Evolutionary conservation across 495 filamentous ascomycete genomes (phyloP).

Genomic region (Paragyromitra xinjiangensis): DNA sequence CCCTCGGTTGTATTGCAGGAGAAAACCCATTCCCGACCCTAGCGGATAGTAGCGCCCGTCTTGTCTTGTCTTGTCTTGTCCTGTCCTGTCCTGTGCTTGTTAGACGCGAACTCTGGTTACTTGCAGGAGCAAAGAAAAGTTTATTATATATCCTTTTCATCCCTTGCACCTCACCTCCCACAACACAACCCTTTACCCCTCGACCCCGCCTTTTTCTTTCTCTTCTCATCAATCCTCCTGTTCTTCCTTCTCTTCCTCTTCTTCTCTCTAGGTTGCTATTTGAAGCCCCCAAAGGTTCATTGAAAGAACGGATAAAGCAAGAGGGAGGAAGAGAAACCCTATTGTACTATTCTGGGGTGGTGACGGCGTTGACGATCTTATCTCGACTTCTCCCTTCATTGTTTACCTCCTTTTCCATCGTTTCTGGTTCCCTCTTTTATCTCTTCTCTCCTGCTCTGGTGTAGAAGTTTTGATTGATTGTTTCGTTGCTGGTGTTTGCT

Average conservation of each 20-base stretch:
- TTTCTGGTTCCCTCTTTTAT: constrained; percentile 13
- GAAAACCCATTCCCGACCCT: constrained; percentile 17
- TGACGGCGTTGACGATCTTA: constrained; percentile 13
- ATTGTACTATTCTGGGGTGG: neutral
- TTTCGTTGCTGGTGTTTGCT: constrained; percentile 11
- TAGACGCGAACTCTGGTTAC: constrained; percentile 33
- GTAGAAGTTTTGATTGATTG: constrained; percentile 19
- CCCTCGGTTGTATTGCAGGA: constrained; percentile 23
- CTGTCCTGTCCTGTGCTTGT: neutral
- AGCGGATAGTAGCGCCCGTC: constrained; percentile 46
- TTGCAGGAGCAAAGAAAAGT: constrained; percentile 29
- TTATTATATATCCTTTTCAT: constrained; percentile 53
- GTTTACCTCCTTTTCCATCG: constrained; percentile 10
- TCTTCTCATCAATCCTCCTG: constrained; percentile 14
- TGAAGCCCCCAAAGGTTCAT: constrained; percentile 8
- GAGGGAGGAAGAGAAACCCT: neutral
- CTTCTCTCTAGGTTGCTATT: constrained; percentile 30
- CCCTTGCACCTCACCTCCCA: constrained; percentile 37
- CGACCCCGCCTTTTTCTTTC: constrained; percentile 51
- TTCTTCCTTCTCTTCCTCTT: neutral
- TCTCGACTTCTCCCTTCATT: neutral
- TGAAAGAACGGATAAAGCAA: neutral
- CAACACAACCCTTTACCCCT: constrained; percentile 41
- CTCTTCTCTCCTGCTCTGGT: neutral
- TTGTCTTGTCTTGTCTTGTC: neutral